A percentile compares a stretch with the other conserved stretches of the same genome.
phyloP scores from a whole-genome alignment of 257 asterid genomes.

The Penstemon davidsonii region DNA sequence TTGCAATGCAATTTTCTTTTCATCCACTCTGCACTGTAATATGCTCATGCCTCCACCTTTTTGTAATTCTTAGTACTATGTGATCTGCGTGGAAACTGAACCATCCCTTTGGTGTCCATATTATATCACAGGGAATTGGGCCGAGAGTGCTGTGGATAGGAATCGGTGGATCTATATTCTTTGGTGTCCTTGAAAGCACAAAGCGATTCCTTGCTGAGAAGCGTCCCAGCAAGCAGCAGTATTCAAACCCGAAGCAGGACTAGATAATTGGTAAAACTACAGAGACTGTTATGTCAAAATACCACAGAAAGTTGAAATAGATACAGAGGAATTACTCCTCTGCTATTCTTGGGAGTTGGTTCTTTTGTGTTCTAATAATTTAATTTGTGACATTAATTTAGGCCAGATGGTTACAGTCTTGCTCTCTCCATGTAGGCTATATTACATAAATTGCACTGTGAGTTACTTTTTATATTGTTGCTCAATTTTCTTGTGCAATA shows the following conservation, averaged over 20 bases:
- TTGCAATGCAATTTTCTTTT: background rate
- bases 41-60: background rate
- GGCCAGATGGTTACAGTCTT: no score
- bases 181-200: constrained; percentile 86
- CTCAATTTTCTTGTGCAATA: no score
- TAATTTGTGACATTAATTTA: background rate
- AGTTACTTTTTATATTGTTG: no score
- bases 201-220: constrained; percentile 64
- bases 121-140: constrained; percentile 64
- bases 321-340: background rate
- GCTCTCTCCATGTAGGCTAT: no score
- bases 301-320: constrained; percentile 2
- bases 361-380: constrained; percentile 20
- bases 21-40: background rate
- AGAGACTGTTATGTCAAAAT: background rate
- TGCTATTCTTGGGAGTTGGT: constrained; percentile 17
- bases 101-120: constrained; percentile 5
- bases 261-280: constrained; percentile 21
- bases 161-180: constrained; percentile 95
- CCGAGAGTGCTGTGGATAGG: constrained; percentile 99
- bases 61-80: background rate
- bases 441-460: no score
- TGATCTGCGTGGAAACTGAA: background rate
- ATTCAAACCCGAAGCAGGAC: constrained; percentile 38
- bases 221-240: constrained; percentile 42